Evolutionary conservation across 345 rosid species (phyloP), one percentile per base, ranked within the genome.

Genomic region (Microthlaspi erraticum): DNA sequence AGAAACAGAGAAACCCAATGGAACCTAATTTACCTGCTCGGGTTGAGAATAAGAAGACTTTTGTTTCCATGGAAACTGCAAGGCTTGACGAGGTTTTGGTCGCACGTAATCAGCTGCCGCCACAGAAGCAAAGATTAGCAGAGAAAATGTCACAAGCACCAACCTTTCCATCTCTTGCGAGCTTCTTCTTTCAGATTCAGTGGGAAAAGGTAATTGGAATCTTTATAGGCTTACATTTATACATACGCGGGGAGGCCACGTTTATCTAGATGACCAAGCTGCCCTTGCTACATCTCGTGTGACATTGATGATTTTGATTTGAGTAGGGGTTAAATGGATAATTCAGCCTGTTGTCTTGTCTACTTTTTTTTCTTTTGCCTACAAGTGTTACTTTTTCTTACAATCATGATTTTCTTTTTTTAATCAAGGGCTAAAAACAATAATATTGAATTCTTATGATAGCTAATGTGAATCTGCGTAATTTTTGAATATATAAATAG

Each of bases 51-150:
- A n/a, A n/a, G 90, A 59, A 37, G 78, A 70, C 65, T 61, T 83
- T 48, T 74, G 69, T 26, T 66, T 64, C 98, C 88, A 83, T 67
- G 93, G 83, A 17, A 89, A 87, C 32, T 88, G 80, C 55, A 94
- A 82, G 42, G 84, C 80, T 68, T 87, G 64, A 17, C 99, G 95
- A 76, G 96, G 95, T 32, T 68, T 83, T 3, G 99, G 96, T 63
- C 99, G 75, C 54, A 84, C 49, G 56, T 91, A 91, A 1, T 84
- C 85, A 56, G 78, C 82, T 41, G 84, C 83, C 0, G 76, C 53
- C n/a, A 72, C 86, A 36, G 83, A 49, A 58, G 70, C 74, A 4
- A 79, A 74, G 70, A 82, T 32, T 20, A 81, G 45, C 51, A 78
- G 3, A 53, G 46, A 73, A 23, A 74, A 44, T 9, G 72, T 48